Evolutionary conservation across 352 stramenopile species (phyloP).

Genomic region (Thalassiosira pacifica): DNA sequence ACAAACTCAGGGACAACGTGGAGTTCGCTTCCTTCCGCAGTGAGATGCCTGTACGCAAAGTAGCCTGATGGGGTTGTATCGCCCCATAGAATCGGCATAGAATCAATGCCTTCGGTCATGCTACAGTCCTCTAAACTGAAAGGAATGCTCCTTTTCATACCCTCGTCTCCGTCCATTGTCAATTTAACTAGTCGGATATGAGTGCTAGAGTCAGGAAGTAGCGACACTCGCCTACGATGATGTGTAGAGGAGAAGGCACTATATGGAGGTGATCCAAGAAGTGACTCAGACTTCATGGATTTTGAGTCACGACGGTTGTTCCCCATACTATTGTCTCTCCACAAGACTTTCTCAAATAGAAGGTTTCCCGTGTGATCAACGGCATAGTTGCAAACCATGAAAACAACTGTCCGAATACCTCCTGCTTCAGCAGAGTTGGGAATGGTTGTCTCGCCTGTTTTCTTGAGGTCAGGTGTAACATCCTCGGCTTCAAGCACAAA

Average conservation of each 20-base stretch:
- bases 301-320: slow-evolving; percentile 22
- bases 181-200: slow-evolving; percentile 79
- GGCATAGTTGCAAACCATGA: slow-evolving; percentile 83
- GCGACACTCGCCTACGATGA: slow-evolving; percentile 73
- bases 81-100: slow-evolving; percentile 80
- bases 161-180: slow-evolving; percentile 83
- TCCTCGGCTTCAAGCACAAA: slow-evolving; percentile 78
- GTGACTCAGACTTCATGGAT: slow-evolving; percentile 35
- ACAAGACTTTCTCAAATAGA: slow-evolving; percentile 82
- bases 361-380: slow-evolving; percentile 86
- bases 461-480: slow-evolving; percentile 59
- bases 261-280: slow-evolving; percentile 63
- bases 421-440: neutral
- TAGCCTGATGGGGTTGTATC: slow-evolving; percentile 75
- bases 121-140: slow-evolving; percentile 84
- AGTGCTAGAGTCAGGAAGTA: slow-evolving; percentile 73
- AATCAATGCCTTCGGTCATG: slow-evolving; percentile 82
- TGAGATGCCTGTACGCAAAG: slow-evolving; percentile 83
- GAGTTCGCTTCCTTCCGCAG: slow-evolving; percentile 81
- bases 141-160: slow-evolving; percentile 73
- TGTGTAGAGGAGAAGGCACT: slow-evolving; percentile 78
- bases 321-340: slow-evolving; percentile 24
- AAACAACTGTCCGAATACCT: slow-evolving; percentile 62
- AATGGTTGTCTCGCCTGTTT: slow-evolving; percentile 8
- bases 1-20: slow-evolving; percentile 87